Evolutionary conservation across 345 rosid genomes (phyloP).

Genomic region (Eucalyptus cloeziana): DNA sequence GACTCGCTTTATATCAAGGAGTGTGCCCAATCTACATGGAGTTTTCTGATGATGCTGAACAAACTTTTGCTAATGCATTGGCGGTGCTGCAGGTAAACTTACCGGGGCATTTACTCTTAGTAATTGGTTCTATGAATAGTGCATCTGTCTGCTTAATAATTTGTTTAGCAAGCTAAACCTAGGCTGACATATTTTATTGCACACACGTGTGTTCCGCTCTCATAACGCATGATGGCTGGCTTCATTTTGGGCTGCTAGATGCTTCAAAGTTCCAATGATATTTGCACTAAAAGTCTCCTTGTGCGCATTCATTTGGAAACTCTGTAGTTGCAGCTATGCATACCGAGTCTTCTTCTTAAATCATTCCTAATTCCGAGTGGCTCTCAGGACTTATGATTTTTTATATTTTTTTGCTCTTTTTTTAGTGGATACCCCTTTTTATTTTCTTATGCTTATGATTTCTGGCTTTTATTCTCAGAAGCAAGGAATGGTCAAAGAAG

Average conservation of each 20-base stretch:
- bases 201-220: neutral
- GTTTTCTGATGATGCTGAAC: constrained; percentile 93
- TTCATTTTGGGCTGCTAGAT: neutral
- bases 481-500: constrained; percentile 93
- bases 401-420: neutral
- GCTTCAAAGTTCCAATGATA: neutral
- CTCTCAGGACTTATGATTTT: neutral
- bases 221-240: neutral
- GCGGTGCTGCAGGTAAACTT: constrained; percentile 50
- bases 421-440: neutral
- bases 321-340: neutral
- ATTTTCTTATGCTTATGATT: neutral
- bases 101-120: neutral
- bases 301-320: neutral
- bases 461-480: constrained; percentile 27
- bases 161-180: neutral
- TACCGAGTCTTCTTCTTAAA: neutral
- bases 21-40: constrained; percentile 87
- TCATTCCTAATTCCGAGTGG: neutral
- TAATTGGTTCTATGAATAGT: neutral
- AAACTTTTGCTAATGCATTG: constrained; percentile 70
- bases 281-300: neutral
- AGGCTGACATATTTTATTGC: neutral
- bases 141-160: neutral
- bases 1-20: constrained; percentile 91